Conservation (phyloP, 139 green algal species). For the Chlamydomonas applanata region DNA sequence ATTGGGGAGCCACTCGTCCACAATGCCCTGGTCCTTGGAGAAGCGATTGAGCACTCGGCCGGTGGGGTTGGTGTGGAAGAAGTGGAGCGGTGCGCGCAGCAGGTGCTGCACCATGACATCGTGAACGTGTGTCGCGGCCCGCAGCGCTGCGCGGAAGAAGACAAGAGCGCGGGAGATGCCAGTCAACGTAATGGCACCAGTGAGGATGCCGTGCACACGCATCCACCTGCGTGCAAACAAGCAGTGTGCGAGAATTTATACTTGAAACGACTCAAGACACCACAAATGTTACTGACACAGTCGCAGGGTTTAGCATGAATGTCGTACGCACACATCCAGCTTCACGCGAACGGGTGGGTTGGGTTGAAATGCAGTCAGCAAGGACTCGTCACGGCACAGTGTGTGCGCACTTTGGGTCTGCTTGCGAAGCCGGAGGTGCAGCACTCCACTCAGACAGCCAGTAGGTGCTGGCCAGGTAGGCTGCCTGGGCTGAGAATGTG, state of each 20-base stretch:
- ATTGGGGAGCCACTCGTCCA: conserved; percentile 72
- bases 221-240: conserved; percentile 50
- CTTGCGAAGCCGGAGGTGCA: no score
- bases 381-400: no score
- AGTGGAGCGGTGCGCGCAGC: conserved; percentile 80
- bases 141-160: conserved; percentile 57
- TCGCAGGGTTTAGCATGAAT: no score
- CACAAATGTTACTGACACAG: no score
- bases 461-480: conserved; percentile 50
- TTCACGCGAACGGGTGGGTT: no score
- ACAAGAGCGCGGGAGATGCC: conserved; percentile 38
- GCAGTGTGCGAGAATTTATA: no score
- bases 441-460: no score
- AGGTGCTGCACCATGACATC: conserved; percentile 51
- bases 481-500: conserved; percentile 62
- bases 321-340: no score
- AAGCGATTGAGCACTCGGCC: conserved; percentile 88
- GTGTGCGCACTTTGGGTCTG: no score
- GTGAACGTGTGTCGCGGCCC: conserved; percentile 53
- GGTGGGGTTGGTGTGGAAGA: conserved; percentile 92
- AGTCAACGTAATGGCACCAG: conserved; percentile 39
- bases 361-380: no score
- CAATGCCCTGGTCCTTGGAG: conserved; percentile 70
- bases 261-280: no score
- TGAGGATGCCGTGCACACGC: conserved; percentile 58